phyloP scores from a whole-genome alignment of 345 rosid genomes.

The Tarenaya hassleriana region DNA sequence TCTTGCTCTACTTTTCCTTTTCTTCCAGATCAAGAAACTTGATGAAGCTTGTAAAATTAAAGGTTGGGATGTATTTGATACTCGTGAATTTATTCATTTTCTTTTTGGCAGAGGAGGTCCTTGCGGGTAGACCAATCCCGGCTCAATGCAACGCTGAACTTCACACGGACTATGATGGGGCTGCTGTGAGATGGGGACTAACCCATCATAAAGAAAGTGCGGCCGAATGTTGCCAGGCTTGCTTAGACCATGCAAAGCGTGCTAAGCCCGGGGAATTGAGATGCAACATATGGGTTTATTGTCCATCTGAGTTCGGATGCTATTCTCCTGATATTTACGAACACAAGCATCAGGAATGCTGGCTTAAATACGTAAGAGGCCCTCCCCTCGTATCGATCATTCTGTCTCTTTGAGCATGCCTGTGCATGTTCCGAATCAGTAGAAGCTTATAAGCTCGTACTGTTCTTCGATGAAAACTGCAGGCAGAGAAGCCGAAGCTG shows the following conservation, averaged over 20 bases:
- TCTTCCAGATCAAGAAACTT: slow-evolving; percentile 4
- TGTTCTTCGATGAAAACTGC: slow-evolving; percentile 31
- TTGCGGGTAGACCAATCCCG: slow-evolving; percentile 86
- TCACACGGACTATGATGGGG: slow-evolving; percentile 87
- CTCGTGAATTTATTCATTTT: slow-evolving; percentile 14
- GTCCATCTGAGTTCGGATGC: slow-evolving; percentile 84
- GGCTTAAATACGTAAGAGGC: slow-evolving; percentile 89
- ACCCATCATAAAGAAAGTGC: slow-evolving; percentile 95
- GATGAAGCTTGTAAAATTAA: slow-evolving; percentile 6
- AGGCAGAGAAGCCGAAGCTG: slow-evolving; percentile 72
- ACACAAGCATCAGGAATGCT: slow-evolving; percentile 83
- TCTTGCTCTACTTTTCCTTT: neutral
- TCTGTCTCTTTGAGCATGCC: slow-evolving; percentile 12
- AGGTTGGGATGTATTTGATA: neutral
- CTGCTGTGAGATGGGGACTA: slow-evolving; percentile 96
- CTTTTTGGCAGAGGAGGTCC: slow-evolving; percentile 52
- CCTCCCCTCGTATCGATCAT: neutral
- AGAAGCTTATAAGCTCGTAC: slow-evolving; percentile 4
- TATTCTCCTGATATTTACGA: slow-evolving; percentile 82
- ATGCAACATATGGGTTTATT: slow-evolving; percentile 98
- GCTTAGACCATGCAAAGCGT: slow-evolving; percentile 76
- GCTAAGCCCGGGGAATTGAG: slow-evolving; percentile 75
- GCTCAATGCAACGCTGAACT: slow-evolving; percentile 73
- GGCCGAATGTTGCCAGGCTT: slow-evolving; percentile 96
- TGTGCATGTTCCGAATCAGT: neutral